These are phyloP conservation scores for Hypoxylon crocopeplum DNA, from an alignment of 495 filamentous ascomycete genomes.

Conservation along the genomic window DNA sequence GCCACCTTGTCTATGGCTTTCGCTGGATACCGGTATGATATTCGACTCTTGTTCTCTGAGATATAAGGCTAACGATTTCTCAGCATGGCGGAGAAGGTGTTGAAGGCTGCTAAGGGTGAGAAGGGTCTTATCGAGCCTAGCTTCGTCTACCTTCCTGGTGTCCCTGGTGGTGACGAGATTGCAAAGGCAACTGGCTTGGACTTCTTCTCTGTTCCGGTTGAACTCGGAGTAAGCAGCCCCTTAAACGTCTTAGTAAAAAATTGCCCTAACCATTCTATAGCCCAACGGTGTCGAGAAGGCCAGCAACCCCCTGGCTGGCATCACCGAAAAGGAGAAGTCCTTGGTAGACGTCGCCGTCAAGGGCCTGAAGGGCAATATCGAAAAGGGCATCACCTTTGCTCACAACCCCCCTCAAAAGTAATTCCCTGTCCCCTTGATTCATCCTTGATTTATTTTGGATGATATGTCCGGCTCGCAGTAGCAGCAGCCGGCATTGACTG, in stretches of 20 bases:
- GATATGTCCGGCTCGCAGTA: slow-evolving; percentile 23
- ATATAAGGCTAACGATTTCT: slow-evolving; percentile 18
- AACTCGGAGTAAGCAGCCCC: slow-evolving; percentile 79
- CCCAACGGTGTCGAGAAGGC: slow-evolving; percentile 82
- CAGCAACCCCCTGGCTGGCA: slow-evolving; percentile 73
- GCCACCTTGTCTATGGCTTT: slow-evolving; percentile 98
- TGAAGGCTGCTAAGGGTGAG: slow-evolving; percentile 87
- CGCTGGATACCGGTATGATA: slow-evolving; percentile 82
- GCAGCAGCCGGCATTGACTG: slow-evolving; percentile 12
- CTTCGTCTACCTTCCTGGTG: slow-evolving; percentile 90
- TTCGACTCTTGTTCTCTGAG: neutral
- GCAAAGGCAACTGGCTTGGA: slow-evolving; percentile 81
- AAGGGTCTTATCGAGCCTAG: slow-evolving; percentile 92
- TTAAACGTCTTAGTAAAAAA: slow-evolving; percentile 41
- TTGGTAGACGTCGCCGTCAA: slow-evolving; percentile 76
- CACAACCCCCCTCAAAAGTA: slow-evolving; percentile 77
- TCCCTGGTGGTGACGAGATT: slow-evolving; percentile 85
- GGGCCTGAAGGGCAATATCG: slow-evolving; percentile 89
- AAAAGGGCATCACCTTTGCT: slow-evolving; percentile 88
- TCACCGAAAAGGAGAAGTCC: slow-evolving; percentile 84
- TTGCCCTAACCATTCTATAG: slow-evolving; percentile 53
- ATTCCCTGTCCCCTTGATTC: slow-evolving; percentile 37
- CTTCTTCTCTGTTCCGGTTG: slow-evolving; percentile 94
- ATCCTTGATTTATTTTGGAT: slow-evolving; percentile 14
- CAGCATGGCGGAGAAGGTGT: slow-evolving; percentile 90